Evolutionary conservation across 805 yeast species (phyloP), one percentile per base, ranked within the genome.

Genomic region (Wickerhamiella kazuoi): DNA sequence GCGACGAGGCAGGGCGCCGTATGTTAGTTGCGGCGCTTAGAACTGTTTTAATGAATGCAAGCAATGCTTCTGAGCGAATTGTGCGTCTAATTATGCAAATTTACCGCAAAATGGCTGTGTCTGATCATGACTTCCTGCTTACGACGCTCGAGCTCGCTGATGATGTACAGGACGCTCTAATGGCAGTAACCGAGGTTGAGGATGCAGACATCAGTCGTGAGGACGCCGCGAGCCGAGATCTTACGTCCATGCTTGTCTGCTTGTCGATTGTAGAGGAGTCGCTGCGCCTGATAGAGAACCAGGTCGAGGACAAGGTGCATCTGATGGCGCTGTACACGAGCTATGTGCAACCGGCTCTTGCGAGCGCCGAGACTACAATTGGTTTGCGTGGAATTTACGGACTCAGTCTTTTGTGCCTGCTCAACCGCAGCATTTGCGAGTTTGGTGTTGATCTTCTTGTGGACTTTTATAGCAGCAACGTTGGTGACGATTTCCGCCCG

Each of bases 1-100:
- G 83, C 49, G 96, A 90, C 61, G 94, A 86, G 56, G 70, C 79
- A 35, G 95, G 96, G 17, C 71, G 95, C 52, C 69, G 94, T 54
- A 73, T 74, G 34, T 73, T 83, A 72, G 59, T 79, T 30, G 67
- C 64, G 23, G 65, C 72, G 2, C 57, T 76, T 3, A 65, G 82
- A 16, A 41, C 44, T n/a, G 48, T 56, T 2, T 37, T 57, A 41
- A 66, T 76, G 1, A 65, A 69, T 32, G 77, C 61, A 79, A 20
- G 57, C 72, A 1, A 82, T 72, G 41, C 52, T 60, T 5, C 60
- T 75, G 23, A 66, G 74, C 20, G 67, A 68, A 30, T 36, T 11
- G 44, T 47, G 17, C 37, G 35, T 14, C 63, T 70, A 11, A 67
- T 80, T 2, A 65, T 81, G 45, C 65, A 70, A 37, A 80, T 84